Conservation (phyloP, 441 rosid genomes). For the Adansonia madagascariensis region DNA sequence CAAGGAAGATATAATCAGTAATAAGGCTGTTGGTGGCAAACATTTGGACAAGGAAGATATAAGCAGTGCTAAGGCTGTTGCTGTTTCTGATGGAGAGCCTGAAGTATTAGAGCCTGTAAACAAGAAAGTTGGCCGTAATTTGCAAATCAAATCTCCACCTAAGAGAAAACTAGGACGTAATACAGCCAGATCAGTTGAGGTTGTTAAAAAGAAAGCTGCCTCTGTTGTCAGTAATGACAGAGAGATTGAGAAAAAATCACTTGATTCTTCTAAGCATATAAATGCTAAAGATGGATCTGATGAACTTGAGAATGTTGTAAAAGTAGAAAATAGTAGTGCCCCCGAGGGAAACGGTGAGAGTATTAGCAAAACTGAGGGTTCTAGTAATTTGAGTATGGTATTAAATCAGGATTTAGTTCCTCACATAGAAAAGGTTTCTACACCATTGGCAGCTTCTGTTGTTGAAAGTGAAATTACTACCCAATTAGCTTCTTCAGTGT, state of each 20-base stretch:
- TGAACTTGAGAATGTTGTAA: slow-evolving; percentile 26
- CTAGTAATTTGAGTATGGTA: slow-evolving; percentile 20
- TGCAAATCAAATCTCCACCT: slow-evolving; percentile 18
- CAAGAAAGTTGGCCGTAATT: slow-evolving; percentile 28
- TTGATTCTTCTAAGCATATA: slow-evolving; percentile 16
- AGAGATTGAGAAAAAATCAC: slow-evolving; percentile 30
- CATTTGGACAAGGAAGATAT: slow-evolving; percentile 25
- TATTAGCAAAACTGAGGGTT: slow-evolving; percentile 22
- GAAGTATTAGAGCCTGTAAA: slow-evolving; percentile 30
- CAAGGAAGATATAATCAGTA: no score
- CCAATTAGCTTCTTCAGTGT: slow-evolving; percentile 20
- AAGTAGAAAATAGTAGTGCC: slow-evolving; percentile 28
- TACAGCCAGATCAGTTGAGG: background rate
- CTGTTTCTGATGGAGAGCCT: slow-evolving; percentile 14
- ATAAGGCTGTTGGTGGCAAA: background rate
- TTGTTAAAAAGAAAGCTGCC: slow-evolving; percentile 30
- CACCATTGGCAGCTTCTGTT: slow-evolving; percentile 22
- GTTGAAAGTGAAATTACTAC: slow-evolving; percentile 24
- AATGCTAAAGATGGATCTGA: slow-evolving; percentile 33
- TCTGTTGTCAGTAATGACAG: background rate
- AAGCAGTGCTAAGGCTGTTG: slow-evolving; percentile 20
- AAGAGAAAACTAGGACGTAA: slow-evolving; percentile 11
- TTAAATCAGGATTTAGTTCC: slow-evolving; percentile 18
- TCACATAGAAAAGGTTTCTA: slow-evolving; percentile 23
- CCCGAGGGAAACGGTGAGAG: slow-evolving; percentile 24